Base-by-base conservation (phyloP, 352 stramenopile genomes). In the Ophiocytium majus region DNA sequence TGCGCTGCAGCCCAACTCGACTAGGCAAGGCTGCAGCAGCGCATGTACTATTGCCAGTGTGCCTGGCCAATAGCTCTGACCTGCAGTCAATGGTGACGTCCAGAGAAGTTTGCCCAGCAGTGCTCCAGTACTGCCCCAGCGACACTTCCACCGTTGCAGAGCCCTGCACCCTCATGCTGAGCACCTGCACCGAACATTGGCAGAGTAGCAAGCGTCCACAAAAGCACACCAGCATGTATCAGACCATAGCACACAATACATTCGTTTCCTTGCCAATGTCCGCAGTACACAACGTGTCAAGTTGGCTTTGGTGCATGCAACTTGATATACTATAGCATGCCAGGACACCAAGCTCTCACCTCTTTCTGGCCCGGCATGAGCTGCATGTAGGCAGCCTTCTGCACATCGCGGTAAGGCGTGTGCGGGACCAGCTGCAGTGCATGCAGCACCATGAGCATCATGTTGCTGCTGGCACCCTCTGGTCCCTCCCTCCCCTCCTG, bases 71-170 rank as follows among this genome's bases (percentile, higher is more conserved):
- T 66, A 19, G 57, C 57, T 66, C 57, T 66, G 19, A 93, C 79
- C 95, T 92, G 86, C 97, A 97, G 49, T 90, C 91, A 63, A 97
- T 90, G 76, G 94, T 91, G 35, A 96, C 86, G 23, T 94, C 90
- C 57, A 96, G 91, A 28, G 89, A 91, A 50, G 93, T 95, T 82
- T 93, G 90, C 14, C 94, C 94, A 31, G 96, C 89, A 0, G 92
- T 90, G 80, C 92, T 96, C 94, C 94, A 97, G 86, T 95, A 96
- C 80, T 97, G 94, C 36, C 92, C 93, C 79, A 97, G 88, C 75
- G 92, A 95, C 37, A 97, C 91, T 79, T 97, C 94, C 32, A 94
- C 91, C 19, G 93, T 96, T n/a, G 93, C 87, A 0, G 90, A 92
- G 0, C 91, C 93, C 17, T 92, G 57, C 9, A 97, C 83, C 81